Conservation (phyloP, 805 yeast species). For the Candida chauliodis region DNA sequence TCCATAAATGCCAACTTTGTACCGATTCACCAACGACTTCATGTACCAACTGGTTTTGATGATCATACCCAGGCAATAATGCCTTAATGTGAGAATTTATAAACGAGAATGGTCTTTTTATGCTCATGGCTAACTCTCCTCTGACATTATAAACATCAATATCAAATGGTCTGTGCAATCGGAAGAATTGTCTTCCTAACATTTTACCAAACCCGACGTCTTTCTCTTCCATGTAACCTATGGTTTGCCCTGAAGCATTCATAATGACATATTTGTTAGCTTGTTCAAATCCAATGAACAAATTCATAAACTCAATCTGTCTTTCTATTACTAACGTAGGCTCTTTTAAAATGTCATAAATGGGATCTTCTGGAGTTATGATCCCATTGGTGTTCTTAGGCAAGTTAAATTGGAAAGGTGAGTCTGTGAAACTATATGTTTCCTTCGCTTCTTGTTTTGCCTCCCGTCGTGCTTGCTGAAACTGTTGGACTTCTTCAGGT, state of each 20-base stretch:
- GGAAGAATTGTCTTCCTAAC: conserved; percentile 77
- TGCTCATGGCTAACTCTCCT: conserved; percentile 59
- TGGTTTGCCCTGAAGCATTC: conserved; percentile 66
- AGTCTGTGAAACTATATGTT: conserved; percentile 23
- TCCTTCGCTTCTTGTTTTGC: conserved; percentile 8
- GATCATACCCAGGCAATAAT: conserved; percentile 51
- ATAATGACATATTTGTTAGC: conserved; percentile 74
- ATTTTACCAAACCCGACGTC: conserved; percentile 67
- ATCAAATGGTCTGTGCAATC: conserved; percentile 81
- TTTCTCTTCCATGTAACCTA: conserved; percentile 82
- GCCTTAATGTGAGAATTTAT: conserved; percentile 86
- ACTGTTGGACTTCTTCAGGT: conserved; percentile 30
- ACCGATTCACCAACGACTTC: conserved; percentile 76
- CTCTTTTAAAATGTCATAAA: conserved; percentile 60
- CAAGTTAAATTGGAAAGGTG: conserved; percentile 30
- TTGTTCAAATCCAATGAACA: conserved; percentile 87
- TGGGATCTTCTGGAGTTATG: conserved; percentile 54
- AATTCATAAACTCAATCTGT: conserved; percentile 82
- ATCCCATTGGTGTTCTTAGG: conserved; percentile 48
- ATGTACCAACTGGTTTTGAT: conserved; percentile 31
- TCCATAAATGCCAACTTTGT: conserved; percentile 95
- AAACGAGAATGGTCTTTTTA: conserved; percentile 79
- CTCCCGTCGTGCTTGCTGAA: conserved; percentile 14
- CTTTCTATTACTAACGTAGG: conserved; percentile 88
- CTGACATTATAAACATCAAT: conserved; percentile 66